Percentiles rank a stretch among this genome's conserved stretches.
These are phyloP conservation scores for Chrysoporthe deuterocubensis DNA, from an alignment of 2,329 filamentous ascomycete genomes.

Conservation along the genomic window DNA sequence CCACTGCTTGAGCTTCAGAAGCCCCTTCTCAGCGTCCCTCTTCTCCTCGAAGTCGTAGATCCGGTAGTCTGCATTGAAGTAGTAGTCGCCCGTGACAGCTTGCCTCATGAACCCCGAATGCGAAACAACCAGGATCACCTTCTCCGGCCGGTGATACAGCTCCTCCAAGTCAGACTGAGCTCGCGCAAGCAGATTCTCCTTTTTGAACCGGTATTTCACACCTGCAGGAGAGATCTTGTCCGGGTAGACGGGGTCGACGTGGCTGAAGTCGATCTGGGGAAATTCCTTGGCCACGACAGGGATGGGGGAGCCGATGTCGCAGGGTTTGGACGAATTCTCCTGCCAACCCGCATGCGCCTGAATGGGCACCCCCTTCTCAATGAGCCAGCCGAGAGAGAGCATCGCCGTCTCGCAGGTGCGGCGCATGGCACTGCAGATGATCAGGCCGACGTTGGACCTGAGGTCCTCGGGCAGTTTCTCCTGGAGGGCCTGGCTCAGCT, in stretches of 20 bases:
- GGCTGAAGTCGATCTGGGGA: slow-evolving; percentile 59
- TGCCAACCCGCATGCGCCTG: slow-evolving; percentile 68
- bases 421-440: slow-evolving; percentile 68
- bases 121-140: slow-evolving; percentile 66
- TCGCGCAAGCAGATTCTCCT: slow-evolving; percentile 56
- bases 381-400: slow-evolving; percentile 58
- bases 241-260: slow-evolving; percentile 63
- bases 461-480: slow-evolving; percentile 46
- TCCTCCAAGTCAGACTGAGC: slow-evolving; percentile 54
- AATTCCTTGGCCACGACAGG: slow-evolving; percentile 51
- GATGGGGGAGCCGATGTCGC: slow-evolving; percentile 62
- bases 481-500: slow-evolving; percentile 48
- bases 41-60: slow-evolving; percentile 58
- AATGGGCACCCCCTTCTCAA: slow-evolving; percentile 57
- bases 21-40: slow-evolving; percentile 34
- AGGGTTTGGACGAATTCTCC: slow-evolving; percentile 61
- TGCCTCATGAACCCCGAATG: slow-evolving; percentile 67
- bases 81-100: slow-evolving; percentile 59
- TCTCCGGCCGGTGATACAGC: slow-evolving; percentile 59
- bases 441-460: slow-evolving; percentile 50
- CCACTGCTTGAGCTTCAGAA: slow-evolving; percentile 50
- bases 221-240: slow-evolving; percentile 59
- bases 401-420: slow-evolving; percentile 68
- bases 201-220: slow-evolving; percentile 56
- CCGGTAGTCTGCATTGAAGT: slow-evolving; percentile 67